Conservation (phyloP, 805 yeast species). For the Barnettozyma populi region DNA sequence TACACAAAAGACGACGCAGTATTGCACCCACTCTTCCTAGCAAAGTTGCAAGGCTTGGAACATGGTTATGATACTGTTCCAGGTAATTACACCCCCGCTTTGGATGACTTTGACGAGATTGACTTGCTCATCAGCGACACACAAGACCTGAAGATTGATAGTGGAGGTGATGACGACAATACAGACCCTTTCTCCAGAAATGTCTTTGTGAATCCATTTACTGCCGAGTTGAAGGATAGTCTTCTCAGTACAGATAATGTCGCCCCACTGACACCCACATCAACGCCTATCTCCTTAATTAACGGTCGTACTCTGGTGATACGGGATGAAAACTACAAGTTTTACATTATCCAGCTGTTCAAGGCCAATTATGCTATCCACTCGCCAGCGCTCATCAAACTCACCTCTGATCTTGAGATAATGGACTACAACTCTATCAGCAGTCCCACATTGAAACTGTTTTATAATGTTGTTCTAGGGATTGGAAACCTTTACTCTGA, state of each 20-base stretch:
- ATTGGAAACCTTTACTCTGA: constrained; percentile 22
- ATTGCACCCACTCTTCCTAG: constrained; percentile 5
- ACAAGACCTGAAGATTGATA: not conserved
- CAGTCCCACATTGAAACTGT: constrained; percentile 18
- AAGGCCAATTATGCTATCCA: constrained; percentile 10
- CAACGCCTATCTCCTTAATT: constrained; percentile 5
- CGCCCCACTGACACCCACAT: not conserved
- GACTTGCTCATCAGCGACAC: constrained; percentile 1
- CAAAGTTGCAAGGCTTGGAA: constrained; percentile 5
- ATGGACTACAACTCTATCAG: constrained; percentile 18
- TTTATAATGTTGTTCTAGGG: constrained; percentile 25
- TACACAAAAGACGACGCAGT: constrained; percentile 22
- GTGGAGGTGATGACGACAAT: not conserved
- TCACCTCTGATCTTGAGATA: constrained; percentile 10
- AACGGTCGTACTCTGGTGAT: constrained; percentile 3
- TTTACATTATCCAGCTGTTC: constrained; percentile 7
- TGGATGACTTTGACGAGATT: not conserved
- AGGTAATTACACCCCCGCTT: not conserved
- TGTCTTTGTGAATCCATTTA: constrained; percentile 2
- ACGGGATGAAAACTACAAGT: constrained; percentile 9
- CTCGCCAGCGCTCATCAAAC: constrained; percentile 16
- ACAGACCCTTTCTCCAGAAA: not conserved
- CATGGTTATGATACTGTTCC: not conserved
- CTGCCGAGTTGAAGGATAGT: constrained; percentile 4
- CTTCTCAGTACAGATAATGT: not conserved